Conservation (phyloP, 805 yeast species). For the Saccharomycopsis fermentans region DNA sequence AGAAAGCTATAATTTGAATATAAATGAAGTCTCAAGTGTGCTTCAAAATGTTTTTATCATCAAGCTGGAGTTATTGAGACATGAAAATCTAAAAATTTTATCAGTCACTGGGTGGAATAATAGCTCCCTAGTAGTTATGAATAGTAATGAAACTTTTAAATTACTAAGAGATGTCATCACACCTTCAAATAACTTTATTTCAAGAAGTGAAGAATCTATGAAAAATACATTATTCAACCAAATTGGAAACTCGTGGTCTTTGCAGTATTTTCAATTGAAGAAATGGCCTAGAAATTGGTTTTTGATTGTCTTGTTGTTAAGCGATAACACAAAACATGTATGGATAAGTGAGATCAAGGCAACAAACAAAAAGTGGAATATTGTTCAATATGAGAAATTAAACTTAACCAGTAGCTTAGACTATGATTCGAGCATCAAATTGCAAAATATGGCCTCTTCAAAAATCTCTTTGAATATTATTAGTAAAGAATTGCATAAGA, state of each 20-base stretch:
- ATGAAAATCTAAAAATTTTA: slow-evolving; percentile 17
- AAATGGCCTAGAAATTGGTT: slow-evolving; percentile 19
- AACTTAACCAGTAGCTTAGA: neutral
- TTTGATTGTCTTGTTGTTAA: slow-evolving; percentile 8
- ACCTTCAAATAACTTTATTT: neutral
- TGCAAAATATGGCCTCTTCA: slow-evolving; percentile 10
- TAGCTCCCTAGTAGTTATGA: slow-evolving; percentile 11
- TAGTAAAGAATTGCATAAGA: slow-evolving; percentile 10
- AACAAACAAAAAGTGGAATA: slow-evolving; percentile 9
- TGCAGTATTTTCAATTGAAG: slow-evolving; percentile 14
- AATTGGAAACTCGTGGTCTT: slow-evolving; percentile 11
- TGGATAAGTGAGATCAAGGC: slow-evolving; percentile 17
- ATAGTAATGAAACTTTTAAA: slow-evolving; percentile 1
- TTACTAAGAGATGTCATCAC: neutral
- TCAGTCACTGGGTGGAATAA: slow-evolving; percentile 15
- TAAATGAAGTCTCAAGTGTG: slow-evolving; percentile 6
- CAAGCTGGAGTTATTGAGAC: slow-evolving; percentile 15
- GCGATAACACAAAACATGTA: neutral
- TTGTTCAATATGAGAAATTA: neutral
- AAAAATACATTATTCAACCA: neutral
- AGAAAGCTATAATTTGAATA: neutral
- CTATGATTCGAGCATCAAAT: slow-evolving; percentile 1
- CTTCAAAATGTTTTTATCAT: slow-evolving; percentile 12
- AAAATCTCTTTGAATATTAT: slow-evolving; percentile 14
- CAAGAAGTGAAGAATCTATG: neutral